These are phyloP conservation scores for Symbiodinium pilosum DNA, from an alignment of 73 alveolate species.

Conservation along the genomic window DNA sequence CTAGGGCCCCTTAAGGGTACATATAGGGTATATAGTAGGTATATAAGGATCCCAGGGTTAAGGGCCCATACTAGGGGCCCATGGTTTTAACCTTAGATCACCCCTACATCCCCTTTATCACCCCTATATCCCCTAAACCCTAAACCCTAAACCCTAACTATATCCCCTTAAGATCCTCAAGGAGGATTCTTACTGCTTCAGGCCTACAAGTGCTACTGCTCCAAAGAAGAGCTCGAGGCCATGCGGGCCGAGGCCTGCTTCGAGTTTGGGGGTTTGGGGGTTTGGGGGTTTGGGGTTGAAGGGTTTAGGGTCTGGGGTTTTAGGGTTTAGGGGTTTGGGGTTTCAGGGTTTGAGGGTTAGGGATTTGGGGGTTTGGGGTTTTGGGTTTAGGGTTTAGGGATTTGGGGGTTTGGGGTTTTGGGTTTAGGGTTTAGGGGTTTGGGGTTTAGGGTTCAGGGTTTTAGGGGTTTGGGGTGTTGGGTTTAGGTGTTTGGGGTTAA, in stretches of 20 bases:
- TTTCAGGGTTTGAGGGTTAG: no score
- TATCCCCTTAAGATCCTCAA: neutral
- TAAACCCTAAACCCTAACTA: neutral
- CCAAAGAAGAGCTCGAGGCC: constrained; percentile 83
- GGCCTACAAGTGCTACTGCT: constrained; percentile 92
- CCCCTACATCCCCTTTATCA: neutral
- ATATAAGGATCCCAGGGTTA: no score
- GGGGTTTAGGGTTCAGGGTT: neutral
- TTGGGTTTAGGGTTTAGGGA: no score
- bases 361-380: no score
- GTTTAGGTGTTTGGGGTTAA: neutral
- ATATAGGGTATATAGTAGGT: no score
- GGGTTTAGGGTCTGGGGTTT: no score
- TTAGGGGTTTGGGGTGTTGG: no score
- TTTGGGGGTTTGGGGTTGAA: no score
- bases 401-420: neutral
- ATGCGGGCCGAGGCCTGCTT: constrained; percentile 22
- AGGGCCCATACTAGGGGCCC: neutral
- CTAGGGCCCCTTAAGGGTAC: no score
- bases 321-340: no score
- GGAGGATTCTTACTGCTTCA: no score
- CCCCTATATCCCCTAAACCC: neutral
- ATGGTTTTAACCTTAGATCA: neutral
- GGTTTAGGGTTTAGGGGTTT: neutral
- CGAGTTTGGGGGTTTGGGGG: no score